phyloP scores from a whole-genome alignment of 2,329 filamentous ascomycete species.

The Phyllosticta paracitricarpa region DNA sequence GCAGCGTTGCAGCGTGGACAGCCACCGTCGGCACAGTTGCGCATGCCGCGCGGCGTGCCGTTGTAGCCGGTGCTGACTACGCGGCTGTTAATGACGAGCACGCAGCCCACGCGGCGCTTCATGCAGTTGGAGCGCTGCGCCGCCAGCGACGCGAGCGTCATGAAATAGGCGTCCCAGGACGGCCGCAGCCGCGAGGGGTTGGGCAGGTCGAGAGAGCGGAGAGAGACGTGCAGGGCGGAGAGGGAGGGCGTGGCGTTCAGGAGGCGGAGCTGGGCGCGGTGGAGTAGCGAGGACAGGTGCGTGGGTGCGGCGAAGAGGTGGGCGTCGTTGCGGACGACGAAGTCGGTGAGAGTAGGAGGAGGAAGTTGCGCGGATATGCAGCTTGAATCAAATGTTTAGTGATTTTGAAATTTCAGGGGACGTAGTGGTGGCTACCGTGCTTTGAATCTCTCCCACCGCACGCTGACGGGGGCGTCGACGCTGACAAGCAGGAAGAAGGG shows the following conservation, averaged over 20 bases:
- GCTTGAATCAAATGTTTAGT: constrained; percentile 21
- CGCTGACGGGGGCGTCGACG: constrained; percentile 76
- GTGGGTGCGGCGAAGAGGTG: constrained; percentile 59
- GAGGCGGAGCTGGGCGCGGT: constrained; percentile 71
- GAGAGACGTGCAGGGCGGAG: constrained; percentile 58
- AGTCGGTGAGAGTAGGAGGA: constrained; percentile 47
- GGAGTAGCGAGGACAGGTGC: constrained; percentile 67
- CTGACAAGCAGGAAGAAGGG: constrained; percentile 92
- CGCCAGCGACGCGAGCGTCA: constrained; percentile 87
- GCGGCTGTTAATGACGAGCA: constrained; percentile 73
- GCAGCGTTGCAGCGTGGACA: constrained; percentile 78
- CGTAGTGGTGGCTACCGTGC: constrained; percentile 31
- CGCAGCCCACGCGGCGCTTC: constrained; percentile 92
- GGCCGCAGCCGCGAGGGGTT: constrained; percentile 74
- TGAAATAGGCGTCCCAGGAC: constrained; percentile 95
- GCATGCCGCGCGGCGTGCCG: constrained; percentile 81
- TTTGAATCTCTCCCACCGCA: constrained; percentile 74
- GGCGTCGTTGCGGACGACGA: constrained; percentile 55
- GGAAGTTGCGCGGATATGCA: constrained; percentile 39
- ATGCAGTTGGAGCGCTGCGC: constrained; percentile 92
- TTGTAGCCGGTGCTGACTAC: constrained; percentile 97
- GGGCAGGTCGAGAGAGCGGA: constrained; percentile 65
- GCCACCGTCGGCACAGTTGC: constrained; percentile 87
- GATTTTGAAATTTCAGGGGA: neutral
- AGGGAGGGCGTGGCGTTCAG: constrained; percentile 74